Base-by-base conservation (phyloP, 1,284 basidiomycete genomes). In the Cutaneotrichosporon daszewskae region DNA sequence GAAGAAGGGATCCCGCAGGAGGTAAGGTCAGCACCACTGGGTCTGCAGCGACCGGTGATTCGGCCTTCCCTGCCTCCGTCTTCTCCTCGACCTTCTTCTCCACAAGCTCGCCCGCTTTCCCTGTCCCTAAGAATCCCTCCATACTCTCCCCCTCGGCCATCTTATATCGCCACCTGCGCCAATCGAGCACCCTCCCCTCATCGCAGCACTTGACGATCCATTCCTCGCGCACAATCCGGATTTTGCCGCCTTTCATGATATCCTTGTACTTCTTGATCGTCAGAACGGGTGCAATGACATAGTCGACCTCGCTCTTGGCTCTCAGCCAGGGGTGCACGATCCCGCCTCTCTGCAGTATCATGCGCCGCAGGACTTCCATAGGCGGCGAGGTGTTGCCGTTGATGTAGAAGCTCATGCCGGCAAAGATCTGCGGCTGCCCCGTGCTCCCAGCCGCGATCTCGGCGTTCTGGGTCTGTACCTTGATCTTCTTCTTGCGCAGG, bases 321-420 rank as follows among this genome's bases (percentile, higher is more conserved):
- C 59, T 28, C 18, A 69, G 43, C 2, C 56, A 57, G 1, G 90
- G 80, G 43, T 87, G 82, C 49, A 84, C 89, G 13, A 78, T 72
- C 3, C 91, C 92, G 7, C 91, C 94, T 56, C 94, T 79, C 43
- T 82, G 75, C 3, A 94, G 71, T 28, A 97, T 83, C 43, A 96
- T 74, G 52, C 82, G 75, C 4, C 87, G 78, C 1, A 97, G 72
- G 39, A 88, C 86, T 60, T 89, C 85, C 40, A 90, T 80, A 4
- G 90, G 88, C 6, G 92, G 91, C 22, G 79, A 75, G 1, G 90
- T 95, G 73, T 82, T 87, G 0, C 92, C 92, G 61, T 95, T 96
- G 64, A 92, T 90, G 68, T 92, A 87, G 46, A 94, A 82, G 0
- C 83, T 75, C 18, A 91, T 50, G 1, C 81, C 84, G 24, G 74